Percentiles rank a stretch among this genome's conserved stretches.
Conservation (phyloP, 768 basidiomycete genomes). For the Lepiota subincarnata region DNA sequence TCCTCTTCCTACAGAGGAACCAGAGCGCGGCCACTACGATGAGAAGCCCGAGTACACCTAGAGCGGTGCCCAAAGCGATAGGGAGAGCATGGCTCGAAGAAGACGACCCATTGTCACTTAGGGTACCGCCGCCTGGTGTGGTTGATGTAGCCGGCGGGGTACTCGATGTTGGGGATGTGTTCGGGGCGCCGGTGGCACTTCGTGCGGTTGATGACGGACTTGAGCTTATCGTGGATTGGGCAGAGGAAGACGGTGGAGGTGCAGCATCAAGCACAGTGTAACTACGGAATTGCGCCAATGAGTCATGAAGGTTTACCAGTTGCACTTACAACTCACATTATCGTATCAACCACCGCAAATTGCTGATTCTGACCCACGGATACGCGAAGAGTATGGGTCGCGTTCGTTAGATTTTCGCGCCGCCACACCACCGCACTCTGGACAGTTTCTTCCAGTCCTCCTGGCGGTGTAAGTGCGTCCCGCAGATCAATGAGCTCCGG, state of each 20-base stretch:
- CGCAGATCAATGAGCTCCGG: conserved; percentile 29
- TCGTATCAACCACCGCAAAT: conserved; percentile 26
- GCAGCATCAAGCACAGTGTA: conserved; percentile 14
- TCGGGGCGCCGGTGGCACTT: too few relatives aligned
- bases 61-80: conserved; percentile 28
- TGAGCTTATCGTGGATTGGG: conserved; percentile 12
- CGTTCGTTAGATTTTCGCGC: conserved; percentile 27
- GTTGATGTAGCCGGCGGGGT: conserved; percentile 15
- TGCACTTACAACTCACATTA: too few relatives aligned
- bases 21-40: conserved; percentile 24
- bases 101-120: neutral
- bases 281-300: neutral
- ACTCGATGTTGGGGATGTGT: conserved; percentile 9
- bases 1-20: conserved; percentile 23
- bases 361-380: conserved; percentile 30
- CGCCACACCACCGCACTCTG: conserved; percentile 35
- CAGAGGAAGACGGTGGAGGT: conserved; percentile 12
- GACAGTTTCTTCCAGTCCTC: conserved; percentile 34
- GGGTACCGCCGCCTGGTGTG: neutral
- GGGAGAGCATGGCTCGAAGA: conserved; percentile 21
- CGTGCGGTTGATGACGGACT: conserved; percentile 13
- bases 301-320: neutral
- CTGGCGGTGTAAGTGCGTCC: conserved; percentile 17
- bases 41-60: conserved; percentile 28
- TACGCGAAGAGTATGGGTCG: conserved; percentile 32